phyloP scores from a whole-genome alignment of 2,329 filamentous ascomycete genomes.

The Alternaria rosae region DNA sequence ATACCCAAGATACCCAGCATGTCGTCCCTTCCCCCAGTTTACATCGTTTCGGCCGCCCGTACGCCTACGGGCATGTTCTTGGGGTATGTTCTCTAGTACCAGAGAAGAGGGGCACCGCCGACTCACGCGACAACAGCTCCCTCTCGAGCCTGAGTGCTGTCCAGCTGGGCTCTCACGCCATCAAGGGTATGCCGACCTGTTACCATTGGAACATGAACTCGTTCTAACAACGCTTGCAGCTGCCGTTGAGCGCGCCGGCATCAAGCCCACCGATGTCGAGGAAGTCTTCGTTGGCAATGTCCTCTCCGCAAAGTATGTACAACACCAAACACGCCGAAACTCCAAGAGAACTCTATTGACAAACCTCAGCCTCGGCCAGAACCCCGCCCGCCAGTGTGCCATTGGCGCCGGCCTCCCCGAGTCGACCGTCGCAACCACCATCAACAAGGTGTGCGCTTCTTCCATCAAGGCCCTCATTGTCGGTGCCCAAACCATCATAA shows the following conservation, averaged over 20 bases:
- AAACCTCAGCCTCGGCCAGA: constrained; percentile 84
- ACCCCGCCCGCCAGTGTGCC: constrained; percentile 93
- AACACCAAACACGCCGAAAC: background rate
- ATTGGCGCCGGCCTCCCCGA: constrained; percentile 85
- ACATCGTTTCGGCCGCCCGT: constrained; percentile 91
- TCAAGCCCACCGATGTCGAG: constrained; percentile 89
- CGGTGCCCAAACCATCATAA: constrained; percentile 96
- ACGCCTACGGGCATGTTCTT: constrained; percentile 95
- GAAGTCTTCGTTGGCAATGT: constrained; percentile 99
- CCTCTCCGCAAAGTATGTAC: constrained; percentile 84
- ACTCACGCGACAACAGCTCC: constrained; percentile 65
- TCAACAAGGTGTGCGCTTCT: constrained; percentile 99
- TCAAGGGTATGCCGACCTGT: constrained; percentile 72
- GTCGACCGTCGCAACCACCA: constrained; percentile 82
- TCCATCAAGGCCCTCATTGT: constrained; percentile 93
- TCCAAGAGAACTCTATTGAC: constrained; percentile 9
- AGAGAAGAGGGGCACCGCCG: constrained; percentile 31
- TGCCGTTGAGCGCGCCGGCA: constrained; percentile 83
- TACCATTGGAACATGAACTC: background rate
- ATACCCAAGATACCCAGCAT: constrained; percentile 59
- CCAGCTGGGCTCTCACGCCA: constrained; percentile 87
- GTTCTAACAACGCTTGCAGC: constrained; percentile 51
- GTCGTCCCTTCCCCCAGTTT: constrained; percentile 84
- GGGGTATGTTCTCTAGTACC: constrained; percentile 66
- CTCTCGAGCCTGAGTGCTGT: constrained; percentile 85